Evolutionary conservation across 441 rosid species (phyloP).

Genomic region (Populus hybrid): DNA sequence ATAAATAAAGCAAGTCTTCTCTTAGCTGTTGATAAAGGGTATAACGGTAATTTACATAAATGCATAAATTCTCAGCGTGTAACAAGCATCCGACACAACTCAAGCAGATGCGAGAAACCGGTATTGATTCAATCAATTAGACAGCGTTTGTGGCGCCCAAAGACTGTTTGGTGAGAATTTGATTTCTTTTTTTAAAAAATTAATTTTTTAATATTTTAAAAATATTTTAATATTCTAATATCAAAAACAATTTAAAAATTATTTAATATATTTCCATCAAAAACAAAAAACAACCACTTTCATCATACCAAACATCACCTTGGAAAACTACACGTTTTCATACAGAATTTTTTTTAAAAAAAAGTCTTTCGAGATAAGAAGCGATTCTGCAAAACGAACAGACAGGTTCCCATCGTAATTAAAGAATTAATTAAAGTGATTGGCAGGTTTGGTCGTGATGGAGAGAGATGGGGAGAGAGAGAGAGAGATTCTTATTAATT

Average conservation of each 20-base stretch:
- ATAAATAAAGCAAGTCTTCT: too few species aligned
- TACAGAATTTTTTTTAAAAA: neutral
- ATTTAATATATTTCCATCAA: too few species aligned
- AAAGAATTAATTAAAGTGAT: neutral
- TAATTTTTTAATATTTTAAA: too few species aligned
- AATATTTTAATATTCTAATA: too few species aligned
- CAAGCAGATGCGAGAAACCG: neutral
- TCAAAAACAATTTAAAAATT: too few species aligned
- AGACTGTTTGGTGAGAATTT: neutral
- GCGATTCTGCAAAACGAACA: neutral
- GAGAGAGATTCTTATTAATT: constrained; percentile 33
- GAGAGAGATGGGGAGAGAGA: neutral
- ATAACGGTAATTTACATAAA: neutral
- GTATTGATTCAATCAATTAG: neutral
- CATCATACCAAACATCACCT: too few species aligned
- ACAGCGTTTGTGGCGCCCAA: constrained; percentile 8
- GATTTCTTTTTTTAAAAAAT: neutral
- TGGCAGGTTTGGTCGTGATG: neutral
- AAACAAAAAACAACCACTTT: too few species aligned
- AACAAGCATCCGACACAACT: constrained; percentile 30
- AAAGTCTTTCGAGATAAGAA: too few species aligned
- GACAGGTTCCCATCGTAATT: constrained; percentile 4
- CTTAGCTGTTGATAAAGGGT: constrained; percentile 1
- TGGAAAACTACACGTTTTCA: constrained; percentile 14
- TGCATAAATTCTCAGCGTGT: constrained; percentile 26